Percentiles rank a stretch among this genome's conserved stretches.
These are phyloP conservation scores for Amanita inopinata DNA, from an alignment of 768 basidiomycete species.

Conservation along the genomic window DNA sequence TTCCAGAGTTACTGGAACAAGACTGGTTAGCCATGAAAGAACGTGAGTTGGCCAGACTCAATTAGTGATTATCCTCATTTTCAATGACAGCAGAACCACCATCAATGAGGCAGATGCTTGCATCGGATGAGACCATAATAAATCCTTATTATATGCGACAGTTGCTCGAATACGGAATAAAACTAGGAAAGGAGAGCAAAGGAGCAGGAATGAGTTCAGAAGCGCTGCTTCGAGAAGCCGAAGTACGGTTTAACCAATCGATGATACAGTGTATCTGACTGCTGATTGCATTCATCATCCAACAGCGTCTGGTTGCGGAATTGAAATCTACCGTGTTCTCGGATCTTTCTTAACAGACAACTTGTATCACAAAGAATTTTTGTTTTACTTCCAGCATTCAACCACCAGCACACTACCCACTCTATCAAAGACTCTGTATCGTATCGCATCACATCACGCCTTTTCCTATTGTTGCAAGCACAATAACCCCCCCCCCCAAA, in stretches of 20 bases:
- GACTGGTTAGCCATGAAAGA: conserved; percentile 67
- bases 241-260: conserved; percentile 32
- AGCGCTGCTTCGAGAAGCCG: conserved; percentile 40
- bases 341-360: conserved; percentile 1
- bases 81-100: conserved; percentile 18
- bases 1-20: conserved; percentile 77
- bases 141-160: conserved; percentile 76
- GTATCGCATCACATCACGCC: not conserved
- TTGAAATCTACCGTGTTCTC: conserved; percentile 33
- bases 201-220: conserved; percentile 35
- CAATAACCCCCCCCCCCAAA: not conserved
- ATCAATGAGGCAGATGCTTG: conserved; percentile 24
- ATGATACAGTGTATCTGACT: not conserved
- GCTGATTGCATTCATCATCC: not conserved
- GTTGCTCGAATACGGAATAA: conserved; percentile 61
- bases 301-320: conserved; percentile 55
- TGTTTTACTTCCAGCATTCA: conserved; percentile 6
- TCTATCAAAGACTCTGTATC: not conserved
- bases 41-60: conserved; percentile 26
- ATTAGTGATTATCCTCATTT: not conserved
- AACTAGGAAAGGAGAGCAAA: conserved; percentile 34
- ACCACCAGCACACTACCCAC: not conserved
- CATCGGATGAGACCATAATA: conserved; percentile 58
- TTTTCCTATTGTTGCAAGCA: not conserved
- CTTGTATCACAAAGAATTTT: not conserved